Percentiles rank a stretch among this genome's conserved stretches.
Conservation (phyloP, 73 alveolate species). For the Tetrahymena elliotti region DNA sequence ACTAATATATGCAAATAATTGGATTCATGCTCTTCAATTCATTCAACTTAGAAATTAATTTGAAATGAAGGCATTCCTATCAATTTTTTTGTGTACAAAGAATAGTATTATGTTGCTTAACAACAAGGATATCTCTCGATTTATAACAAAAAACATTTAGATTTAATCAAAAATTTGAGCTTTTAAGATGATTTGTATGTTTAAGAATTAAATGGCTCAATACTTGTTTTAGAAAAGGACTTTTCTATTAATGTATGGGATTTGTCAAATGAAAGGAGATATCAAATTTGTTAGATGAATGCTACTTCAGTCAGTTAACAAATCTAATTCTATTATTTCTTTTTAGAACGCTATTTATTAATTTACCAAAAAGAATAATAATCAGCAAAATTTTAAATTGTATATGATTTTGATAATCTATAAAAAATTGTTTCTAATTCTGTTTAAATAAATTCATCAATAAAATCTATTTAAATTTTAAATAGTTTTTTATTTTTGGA, state of each 20-base stretch:
- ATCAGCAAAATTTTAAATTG: no score
- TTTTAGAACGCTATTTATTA: no score
- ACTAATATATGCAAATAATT: not conserved
- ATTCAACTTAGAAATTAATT: not conserved
- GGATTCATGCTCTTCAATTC: not conserved
- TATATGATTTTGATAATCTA: not conserved
- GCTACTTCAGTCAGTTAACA: not conserved
- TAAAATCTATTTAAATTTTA: no score
- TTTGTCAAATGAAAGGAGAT: not conserved
- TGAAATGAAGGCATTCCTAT: not conserved
- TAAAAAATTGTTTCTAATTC: not conserved
- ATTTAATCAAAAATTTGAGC: no score
- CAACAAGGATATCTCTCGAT: not conserved
- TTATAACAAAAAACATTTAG: no score
- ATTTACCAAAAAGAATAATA: not conserved
- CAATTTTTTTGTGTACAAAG: no score
- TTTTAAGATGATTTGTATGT: not conserved
- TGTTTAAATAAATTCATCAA: no score
- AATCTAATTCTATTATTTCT: no score
- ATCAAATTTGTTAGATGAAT: no score
- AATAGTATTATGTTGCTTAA: not conserved
- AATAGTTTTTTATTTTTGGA: not conserved
- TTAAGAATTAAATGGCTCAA: not conserved
- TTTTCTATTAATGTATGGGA: not conserved
- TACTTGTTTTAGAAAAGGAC: no score